Base-by-base conservation (phyloP, 2,329 filamentous ascomycete genomes). In the Colletotrichum melonis region DNA sequence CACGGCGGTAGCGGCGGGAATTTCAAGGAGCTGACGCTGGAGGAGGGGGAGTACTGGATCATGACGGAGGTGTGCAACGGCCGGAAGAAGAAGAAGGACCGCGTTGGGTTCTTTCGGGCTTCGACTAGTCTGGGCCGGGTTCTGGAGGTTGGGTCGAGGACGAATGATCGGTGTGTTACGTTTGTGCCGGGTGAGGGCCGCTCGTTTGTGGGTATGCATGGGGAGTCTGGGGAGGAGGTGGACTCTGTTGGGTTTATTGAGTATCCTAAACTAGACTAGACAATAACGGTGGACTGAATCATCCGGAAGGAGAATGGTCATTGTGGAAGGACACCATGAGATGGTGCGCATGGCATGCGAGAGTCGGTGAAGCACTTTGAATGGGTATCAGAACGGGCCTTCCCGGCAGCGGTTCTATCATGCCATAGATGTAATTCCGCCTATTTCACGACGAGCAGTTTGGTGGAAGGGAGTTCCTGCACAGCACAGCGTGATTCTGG, bases 301-400 rank as follows among this genome's bases (percentile, higher is more conserved):
- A 46, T 4, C 42, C 0, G 4, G 19, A n/a, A 9, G 3, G 14
- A 19, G 38, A 0, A 42, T 42, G 38, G 5, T 7, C 0, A 0
- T 46, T 3, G 3, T 46, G 6, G 8, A n/a, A 46, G 19, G 42
- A 1, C 19, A 8, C 4, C 19, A 1, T 3, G 2, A 19, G 16
- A n/a, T 46, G 16, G 6, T 46, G 42, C 6, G 4, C 5, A 46
- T n/a, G 7, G 6, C 16, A 46, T 1, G 42, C 4, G 42, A n/a
- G 42, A n/a, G 19, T n/a, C 5, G 19, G 35, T 38, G 35, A 38
- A 38, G 35, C 35, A 38, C 35, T 16, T 2, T 38, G 35, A 2
- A 38, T 0, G 14, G 2, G 2, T 16, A 38, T 2, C 5, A 38
- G 35, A 38, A 38, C 14, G 35, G 1, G 12, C 0, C 35, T 38